Evolutionary conservation across 257 asterid genomes (phyloP).

Genomic region (Ilex aquifolium): DNA sequence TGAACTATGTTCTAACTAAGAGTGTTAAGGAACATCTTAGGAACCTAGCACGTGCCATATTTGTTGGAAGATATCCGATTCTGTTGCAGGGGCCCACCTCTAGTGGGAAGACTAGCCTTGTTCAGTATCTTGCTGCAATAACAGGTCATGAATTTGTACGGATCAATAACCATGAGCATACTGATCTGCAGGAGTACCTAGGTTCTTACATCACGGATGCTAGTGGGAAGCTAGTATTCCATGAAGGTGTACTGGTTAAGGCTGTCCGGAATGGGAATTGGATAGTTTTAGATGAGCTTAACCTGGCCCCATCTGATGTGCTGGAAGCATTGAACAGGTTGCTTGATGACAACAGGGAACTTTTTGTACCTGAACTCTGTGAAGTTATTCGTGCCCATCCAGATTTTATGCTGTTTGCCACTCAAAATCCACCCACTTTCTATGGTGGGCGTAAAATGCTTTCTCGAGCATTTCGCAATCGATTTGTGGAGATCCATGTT

Average conservation of each 20-base stretch:
- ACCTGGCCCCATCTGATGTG: conserved; percentile 97
- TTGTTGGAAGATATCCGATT: conserved; percentile 75
- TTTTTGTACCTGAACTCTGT: conserved; percentile 78
- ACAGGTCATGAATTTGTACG: conserved; percentile 87
- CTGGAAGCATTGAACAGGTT: conserved; percentile 90
- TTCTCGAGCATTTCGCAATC: conserved; percentile 96
- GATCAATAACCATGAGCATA: conserved; percentile 90
- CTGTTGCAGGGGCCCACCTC: conserved; percentile 97
- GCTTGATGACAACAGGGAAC: conserved; percentile 94
- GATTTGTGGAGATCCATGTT: conserved; percentile 96
- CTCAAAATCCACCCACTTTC: conserved; percentile 91
- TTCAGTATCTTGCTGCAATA: conserved; percentile 66
- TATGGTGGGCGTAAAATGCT: conserved; percentile 96
- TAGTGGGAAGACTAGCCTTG: conserved; percentile 98
- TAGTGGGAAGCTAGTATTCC: conserved; percentile 81
- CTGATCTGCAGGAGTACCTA: conserved; percentile 95
- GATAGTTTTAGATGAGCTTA: conserved; percentile 97
- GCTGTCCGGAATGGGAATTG: conserved; percentile 91
- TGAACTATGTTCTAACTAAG: conserved; percentile 59
- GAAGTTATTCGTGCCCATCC: conserved; percentile 84
- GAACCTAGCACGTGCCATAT: conserved; percentile 74
- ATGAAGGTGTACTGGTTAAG: conserved; percentile 87
- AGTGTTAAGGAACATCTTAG: conserved; percentile 69
- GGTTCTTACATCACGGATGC: conserved; percentile 89
- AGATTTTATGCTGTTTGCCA: conserved; percentile 88